phyloP scores from a whole-genome alignment of 352 stramenopile species.

The Phytophthora niederhauseri region DNA sequence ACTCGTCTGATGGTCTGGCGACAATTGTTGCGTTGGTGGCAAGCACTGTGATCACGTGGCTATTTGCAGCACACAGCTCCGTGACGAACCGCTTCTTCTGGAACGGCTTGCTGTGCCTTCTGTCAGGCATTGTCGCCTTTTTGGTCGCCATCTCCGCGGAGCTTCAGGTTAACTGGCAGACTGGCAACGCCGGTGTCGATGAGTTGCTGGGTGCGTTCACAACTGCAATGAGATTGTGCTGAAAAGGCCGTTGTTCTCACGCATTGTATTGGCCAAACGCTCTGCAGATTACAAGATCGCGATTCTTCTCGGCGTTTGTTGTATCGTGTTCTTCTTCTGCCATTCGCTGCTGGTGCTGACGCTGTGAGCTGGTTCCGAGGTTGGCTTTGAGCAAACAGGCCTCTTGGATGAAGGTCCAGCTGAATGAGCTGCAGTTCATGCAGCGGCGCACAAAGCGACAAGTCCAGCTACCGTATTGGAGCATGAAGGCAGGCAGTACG shows the following conservation, averaged over 20 bases:
- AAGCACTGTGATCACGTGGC: conserved; percentile 49
- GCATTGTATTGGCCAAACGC: background rate
- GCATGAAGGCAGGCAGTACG: background rate
- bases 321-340: conserved; percentile 67
- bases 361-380: conserved; percentile 33
- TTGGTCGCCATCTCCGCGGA: conserved; percentile 68
- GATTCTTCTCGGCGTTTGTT: conserved; percentile 62
- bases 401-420: background rate
- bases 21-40: conserved; percentile 43
- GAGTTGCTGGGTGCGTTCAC: conserved; percentile 68
- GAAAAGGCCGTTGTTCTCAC: background rate
- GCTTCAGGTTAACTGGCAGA: conserved; percentile 66
- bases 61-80: conserved; percentile 40
- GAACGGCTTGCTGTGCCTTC: conserved; percentile 68
- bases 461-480: background rate
- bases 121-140: conserved; percentile 58
- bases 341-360: conserved; percentile 68
- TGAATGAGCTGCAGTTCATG: background rate
- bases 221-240: background rate
- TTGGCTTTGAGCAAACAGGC: background rate
- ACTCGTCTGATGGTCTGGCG: conserved; percentile 57
- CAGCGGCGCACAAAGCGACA: background rate
- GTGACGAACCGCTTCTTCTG: conserved; percentile 69
- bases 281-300: conserved; percentile 86
- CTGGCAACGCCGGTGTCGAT: conserved; percentile 57